Evolutionary conservation across 192 early-diverging fungal species (phyloP).

Genomic region (Mortierella hygrophila): DNA sequence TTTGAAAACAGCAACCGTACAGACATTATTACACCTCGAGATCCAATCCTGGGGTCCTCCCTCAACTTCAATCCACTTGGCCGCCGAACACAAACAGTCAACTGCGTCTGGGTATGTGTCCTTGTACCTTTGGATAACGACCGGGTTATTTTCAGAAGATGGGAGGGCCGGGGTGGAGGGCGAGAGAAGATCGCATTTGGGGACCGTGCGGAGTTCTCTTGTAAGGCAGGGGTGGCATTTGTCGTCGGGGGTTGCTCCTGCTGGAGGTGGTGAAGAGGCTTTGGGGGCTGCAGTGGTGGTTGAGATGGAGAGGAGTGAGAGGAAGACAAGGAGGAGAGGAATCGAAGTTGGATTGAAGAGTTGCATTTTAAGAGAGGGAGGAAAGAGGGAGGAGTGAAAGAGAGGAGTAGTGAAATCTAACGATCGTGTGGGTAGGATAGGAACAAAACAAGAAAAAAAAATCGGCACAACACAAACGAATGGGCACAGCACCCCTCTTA

Average conservation of each 20-base stretch:
- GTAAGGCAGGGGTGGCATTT: background rate
- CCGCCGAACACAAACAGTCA: constrained; percentile 4
- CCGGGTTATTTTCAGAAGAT: background rate
- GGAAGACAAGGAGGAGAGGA: too few species aligned
- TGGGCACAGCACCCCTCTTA: too few species aligned
- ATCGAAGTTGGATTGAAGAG: too few species aligned
- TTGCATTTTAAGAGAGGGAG: too few species aligned
- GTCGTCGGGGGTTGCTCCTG: background rate
- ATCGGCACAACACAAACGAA: too few species aligned
- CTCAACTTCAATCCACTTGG: background rate
- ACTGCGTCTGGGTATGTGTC: background rate
- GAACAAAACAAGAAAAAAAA: too few species aligned
- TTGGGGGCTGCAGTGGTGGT: background rate
- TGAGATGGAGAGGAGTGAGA: background rate
- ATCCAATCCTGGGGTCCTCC: background rate
- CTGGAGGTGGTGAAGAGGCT: background rate
- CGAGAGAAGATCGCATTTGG: background rate
- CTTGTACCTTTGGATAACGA: constrained; percentile 10
- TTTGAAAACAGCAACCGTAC: background rate
- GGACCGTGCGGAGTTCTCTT: background rate
- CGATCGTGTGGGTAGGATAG: too few species aligned
- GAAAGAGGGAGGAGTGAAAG: too few species aligned
- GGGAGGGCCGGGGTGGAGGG: background rate
- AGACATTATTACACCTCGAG: background rate
- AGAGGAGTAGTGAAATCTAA: too few species aligned